Conservation (phyloP, 345 rosid genomes). For the Anacardium occidentale region DNA sequence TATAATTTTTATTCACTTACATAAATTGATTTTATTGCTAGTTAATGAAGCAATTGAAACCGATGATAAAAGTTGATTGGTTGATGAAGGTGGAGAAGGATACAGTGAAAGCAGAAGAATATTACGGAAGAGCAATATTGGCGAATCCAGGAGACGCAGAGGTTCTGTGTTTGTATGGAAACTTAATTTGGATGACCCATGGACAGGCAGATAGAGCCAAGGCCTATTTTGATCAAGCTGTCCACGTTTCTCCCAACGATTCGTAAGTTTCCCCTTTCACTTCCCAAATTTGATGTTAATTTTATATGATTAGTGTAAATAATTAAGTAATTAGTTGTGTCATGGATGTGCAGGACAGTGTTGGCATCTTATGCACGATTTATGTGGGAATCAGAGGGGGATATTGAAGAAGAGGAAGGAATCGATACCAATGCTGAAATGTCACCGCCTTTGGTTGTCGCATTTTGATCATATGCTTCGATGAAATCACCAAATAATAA, state of each 20-base stretch:
- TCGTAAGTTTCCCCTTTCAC: constrained; percentile 33
- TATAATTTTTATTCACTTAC: background rate
- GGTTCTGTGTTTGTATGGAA: constrained; percentile 65
- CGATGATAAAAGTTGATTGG: background rate
- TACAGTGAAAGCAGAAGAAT: constrained; percentile 58
- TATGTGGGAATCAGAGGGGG: constrained; percentile 90
- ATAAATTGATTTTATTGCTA: too few relatives aligned
- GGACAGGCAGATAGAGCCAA: constrained; percentile 60
- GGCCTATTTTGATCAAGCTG: constrained; percentile 69
- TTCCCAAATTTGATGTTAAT: too few relatives aligned
- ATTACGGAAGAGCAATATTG: constrained; percentile 73
- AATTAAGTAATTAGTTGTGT: background rate
- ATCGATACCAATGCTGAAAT: constrained; percentile 4
- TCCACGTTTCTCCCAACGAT: constrained; percentile 65
- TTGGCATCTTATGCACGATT: constrained; percentile 79
- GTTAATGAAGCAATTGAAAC: background rate
- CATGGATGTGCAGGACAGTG: constrained; percentile 50
- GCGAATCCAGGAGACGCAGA: constrained; percentile 83
- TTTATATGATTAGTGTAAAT: too few relatives aligned
- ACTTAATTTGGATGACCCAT: constrained; percentile 69
- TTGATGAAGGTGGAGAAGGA: constrained; percentile 64
- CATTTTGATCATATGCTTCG: constrained; percentile 18
- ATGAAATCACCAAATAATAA: background rate
- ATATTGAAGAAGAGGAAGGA: constrained; percentile 39
- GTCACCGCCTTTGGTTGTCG: constrained; percentile 40